Percentiles rank a stretch among this genome's conserved stretches.
Evolutionary conservation across 148 eudicot genomes (phyloP).

Genomic region (Camellia japonica): DNA sequence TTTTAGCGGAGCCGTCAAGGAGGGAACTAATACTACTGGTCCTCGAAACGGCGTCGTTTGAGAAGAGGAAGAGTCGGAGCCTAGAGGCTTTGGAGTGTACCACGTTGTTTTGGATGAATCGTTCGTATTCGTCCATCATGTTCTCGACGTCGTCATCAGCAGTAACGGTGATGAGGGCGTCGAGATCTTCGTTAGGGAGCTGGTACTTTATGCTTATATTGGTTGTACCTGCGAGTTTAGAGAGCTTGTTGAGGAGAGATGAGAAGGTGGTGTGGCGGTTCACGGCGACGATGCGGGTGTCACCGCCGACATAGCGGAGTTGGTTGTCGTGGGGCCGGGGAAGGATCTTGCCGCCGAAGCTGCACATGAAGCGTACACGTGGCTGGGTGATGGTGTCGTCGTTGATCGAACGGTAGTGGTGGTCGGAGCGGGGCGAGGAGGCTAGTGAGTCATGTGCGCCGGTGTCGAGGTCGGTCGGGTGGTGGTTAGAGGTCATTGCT

Average conservation of each 20-base stretch:
- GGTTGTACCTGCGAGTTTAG: conserved; percentile 38
- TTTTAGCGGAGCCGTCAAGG: conserved; percentile 74
- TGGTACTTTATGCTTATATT: conserved; percentile 73
- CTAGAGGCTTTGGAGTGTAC: conserved; percentile 31
- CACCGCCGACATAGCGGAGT: conserved; percentile 96
- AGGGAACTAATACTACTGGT: conserved; percentile 61
- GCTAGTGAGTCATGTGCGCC: conserved; percentile 46
- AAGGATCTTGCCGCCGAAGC: conserved; percentile 88
- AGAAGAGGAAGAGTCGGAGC: conserved; percentile 68
- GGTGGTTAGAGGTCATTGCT: conserved; percentile 21
- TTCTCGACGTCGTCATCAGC: conserved; percentile 87
- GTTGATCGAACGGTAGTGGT: conserved; percentile 7
- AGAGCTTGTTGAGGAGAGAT: conserved; percentile 48
- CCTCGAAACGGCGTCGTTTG: conserved; percentile 39
- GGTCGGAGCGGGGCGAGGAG: conserved; percentile 52
- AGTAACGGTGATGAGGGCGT: conserved; percentile 74
- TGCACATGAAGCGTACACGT: conserved; percentile 78
- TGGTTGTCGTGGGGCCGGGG: conserved; percentile 95
- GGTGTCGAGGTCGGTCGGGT: conserved; percentile 40
- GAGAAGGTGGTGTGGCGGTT: conserved; percentile 51
- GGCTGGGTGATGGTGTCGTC: conserved; percentile 16
- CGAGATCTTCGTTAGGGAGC: conserved; percentile 90
- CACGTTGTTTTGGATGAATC: conserved; percentile 26
- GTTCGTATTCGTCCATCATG: conserved; percentile 92
- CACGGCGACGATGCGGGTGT: conserved; percentile 77